These are phyloP conservation scores for Metschnikowia aberdeeniae DNA, from an alignment of 805 yeast genomes.

Conservation along the genomic window DNA sequence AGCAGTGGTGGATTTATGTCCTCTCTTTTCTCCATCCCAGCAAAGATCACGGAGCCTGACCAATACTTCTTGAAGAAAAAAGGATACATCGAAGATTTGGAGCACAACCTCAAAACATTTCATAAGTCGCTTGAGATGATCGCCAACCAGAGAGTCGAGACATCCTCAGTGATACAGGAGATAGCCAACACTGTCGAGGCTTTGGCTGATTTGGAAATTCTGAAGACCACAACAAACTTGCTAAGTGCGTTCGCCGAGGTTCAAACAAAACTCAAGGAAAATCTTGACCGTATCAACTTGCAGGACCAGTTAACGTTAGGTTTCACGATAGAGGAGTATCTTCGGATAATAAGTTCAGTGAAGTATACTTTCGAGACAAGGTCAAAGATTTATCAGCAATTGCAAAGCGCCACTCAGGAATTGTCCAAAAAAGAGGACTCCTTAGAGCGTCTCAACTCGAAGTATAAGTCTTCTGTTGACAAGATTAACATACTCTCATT, in stretches of 20 bases:
- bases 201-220: conserved; percentile 71
- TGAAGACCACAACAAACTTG: conserved; percentile 58
- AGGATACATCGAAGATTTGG: conserved; percentile 65
- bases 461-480: conserved; percentile 54
- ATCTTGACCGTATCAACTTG: conserved; percentile 70
- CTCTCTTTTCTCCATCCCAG: conserved; percentile 64
- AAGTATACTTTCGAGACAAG: conserved; percentile 73
- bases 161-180: conserved; percentile 68
- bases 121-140: conserved; percentile 70
- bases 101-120: conserved; percentile 65
- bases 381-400: conserved; percentile 46
- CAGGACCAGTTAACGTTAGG: conserved; percentile 87
- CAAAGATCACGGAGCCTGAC: conserved; percentile 73
- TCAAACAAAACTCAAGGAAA: conserved; percentile 65
- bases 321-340: conserved; percentile 82
- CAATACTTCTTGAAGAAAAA: conserved; percentile 69
- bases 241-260: conserved; percentile 68
- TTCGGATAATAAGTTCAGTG: conserved; percentile 71
- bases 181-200: conserved; percentile 49
- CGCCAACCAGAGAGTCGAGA: conserved; percentile 69
- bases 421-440: conserved; percentile 44
- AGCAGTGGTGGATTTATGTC: conserved; percentile 59
- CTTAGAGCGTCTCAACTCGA: conserved; percentile 40
- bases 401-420: conserved; percentile 42
- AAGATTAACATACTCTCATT: conserved; percentile 52